Base-by-base conservation (phyloP, 2,329 filamentous ascomycete genomes). In the Ceratocystis eucalypticola region DNA sequence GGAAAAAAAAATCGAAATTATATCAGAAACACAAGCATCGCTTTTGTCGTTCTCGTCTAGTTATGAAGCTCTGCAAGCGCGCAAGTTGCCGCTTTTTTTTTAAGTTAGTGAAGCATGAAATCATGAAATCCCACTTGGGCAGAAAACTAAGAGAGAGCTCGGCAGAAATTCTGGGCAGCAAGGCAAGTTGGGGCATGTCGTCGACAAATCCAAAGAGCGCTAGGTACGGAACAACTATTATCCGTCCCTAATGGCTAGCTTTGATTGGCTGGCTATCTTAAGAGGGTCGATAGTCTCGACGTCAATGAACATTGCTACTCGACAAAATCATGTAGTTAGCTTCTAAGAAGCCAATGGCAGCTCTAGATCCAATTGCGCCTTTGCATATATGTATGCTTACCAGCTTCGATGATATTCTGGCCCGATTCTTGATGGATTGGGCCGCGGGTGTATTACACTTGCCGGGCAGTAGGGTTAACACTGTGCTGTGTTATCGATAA, bases 131-230 rank as follows among this genome's bases (percentile, higher is more conserved):
- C 55, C 28, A 37, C 28, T 59, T 30, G 55, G 25, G 25, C 7
- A 37, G 15, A 59, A 59, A 37, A 37, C 33, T 59, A 63, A 63
- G 44, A 48, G 44, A 22, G 20, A 63, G 25, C 37, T 50, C 22
- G 22, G 17, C 22, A 63, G 61, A 48, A 48, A 48, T 50, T 63
- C 20, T 30, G 25, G 41, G 50, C 41, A n/a, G 10, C 7, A 33
- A 12, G 41, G 10, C 69, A 61, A 71, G 70, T 70, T 72, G 75
- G 75, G 74, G 71, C 67, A 61, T 71, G 70, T 70, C 15, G 68
- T 70, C 71, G 72, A 74, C 72, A 76, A 76, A 75, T 71, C 74
- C 68, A 74, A 73, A 57, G 61, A 37, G 69, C 73, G 73, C 74
- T 74, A 74, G 71, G 70, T 28, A 53, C 33, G 68, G 73, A 69